Percentiles rank a stretch among this genome's conserved stretches.
These are phyloP conservation scores for Fusarium pseudoanthophilum DNA, from an alignment of 2,329 filamentous ascomycete genomes.

Conservation along the genomic window DNA sequence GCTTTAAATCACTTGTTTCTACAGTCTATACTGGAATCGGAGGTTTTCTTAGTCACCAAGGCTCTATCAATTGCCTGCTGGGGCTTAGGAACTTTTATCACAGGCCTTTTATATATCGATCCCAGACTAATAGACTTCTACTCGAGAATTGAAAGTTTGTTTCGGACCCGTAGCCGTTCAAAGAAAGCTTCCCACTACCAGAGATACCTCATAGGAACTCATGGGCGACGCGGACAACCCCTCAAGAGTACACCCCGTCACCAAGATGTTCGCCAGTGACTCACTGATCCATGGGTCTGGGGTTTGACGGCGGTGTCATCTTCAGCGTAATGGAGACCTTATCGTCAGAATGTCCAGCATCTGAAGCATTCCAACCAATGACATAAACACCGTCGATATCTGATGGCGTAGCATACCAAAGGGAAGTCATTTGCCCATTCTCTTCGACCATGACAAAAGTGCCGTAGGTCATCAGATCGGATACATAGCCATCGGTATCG, in stretches of 20 bases:
- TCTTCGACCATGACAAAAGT: conserved; percentile 4
- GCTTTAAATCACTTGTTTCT: no score
- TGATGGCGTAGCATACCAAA: conserved; percentile 7
- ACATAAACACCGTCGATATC: background rate
- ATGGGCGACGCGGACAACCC: background rate
- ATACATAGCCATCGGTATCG: background rate
- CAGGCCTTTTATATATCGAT: background rate
- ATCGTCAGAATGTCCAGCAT: background rate
- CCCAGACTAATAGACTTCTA: background rate
- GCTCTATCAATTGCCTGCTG: background rate
- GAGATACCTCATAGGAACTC: fast-evolving
- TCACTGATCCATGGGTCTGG: background rate
- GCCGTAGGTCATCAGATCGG: background rate
- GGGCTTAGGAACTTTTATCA: fast-evolving
- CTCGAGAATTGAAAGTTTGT: background rate
- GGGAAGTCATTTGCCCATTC: background rate
- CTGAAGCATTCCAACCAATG: conserved; percentile 3
- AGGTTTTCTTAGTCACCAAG: fast-evolving
- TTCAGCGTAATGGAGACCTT: background rate
- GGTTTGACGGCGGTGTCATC: background rate
- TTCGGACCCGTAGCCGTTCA: fast-evolving
- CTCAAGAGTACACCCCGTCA: no score
- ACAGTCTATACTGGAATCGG: fast-evolving
- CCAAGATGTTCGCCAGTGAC: fast-evolving
- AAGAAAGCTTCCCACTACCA: fast-evolving